Conservation (phyloP, 495 filamentous ascomycete genomes). For the Neurospora sp. region DNA sequence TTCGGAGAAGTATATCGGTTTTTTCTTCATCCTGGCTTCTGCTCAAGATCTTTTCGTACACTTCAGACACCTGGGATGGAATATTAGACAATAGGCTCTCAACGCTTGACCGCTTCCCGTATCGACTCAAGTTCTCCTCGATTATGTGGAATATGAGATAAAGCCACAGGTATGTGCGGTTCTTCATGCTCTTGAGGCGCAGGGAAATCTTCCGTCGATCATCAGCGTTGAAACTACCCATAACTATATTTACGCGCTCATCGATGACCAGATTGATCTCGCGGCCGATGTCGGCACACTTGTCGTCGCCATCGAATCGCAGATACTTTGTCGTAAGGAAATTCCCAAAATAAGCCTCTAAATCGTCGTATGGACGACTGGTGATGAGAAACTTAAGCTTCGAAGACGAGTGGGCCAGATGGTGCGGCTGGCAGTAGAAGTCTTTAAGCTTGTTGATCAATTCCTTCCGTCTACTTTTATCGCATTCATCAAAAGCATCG, state of each 20-base stretch:
- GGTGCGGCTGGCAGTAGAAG: conserved; percentile 8
- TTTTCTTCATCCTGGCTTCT: neutral
- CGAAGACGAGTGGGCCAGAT: neutral
- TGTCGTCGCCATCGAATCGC: conserved; percentile 23
- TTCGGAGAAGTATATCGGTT: conserved; percentile 16
- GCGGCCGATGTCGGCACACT: conserved; percentile 19
- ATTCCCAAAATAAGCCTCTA: conserved; percentile 15
- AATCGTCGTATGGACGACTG: conserved; percentile 26
- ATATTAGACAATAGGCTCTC: conserved; percentile 17
- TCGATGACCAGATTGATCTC: conserved; percentile 35
- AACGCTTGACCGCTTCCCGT: conserved; percentile 7
- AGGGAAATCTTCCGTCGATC: conserved; percentile 10
- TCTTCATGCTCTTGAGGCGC: conserved; percentile 23
- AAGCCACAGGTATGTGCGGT: conserved; percentile 43
- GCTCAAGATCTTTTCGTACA: conserved; percentile 25
- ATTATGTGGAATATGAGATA: conserved; percentile 28
- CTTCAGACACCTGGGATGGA: conserved; percentile 20
- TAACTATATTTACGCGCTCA: conserved; percentile 11
- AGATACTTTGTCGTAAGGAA: conserved; percentile 10
- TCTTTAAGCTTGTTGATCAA: conserved; percentile 17
- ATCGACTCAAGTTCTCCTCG: conserved; percentile 9
- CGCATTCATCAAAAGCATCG: conserved; percentile 36
- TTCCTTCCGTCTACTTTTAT: conserved; percentile 10
- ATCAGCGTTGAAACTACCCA: conserved; percentile 3
- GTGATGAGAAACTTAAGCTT: conserved; percentile 28